Evolutionary conservation across 345 rosid species (phyloP), one percentile per base, ranked within the genome.

Genomic region (Bruguiera parviflora): DNA sequence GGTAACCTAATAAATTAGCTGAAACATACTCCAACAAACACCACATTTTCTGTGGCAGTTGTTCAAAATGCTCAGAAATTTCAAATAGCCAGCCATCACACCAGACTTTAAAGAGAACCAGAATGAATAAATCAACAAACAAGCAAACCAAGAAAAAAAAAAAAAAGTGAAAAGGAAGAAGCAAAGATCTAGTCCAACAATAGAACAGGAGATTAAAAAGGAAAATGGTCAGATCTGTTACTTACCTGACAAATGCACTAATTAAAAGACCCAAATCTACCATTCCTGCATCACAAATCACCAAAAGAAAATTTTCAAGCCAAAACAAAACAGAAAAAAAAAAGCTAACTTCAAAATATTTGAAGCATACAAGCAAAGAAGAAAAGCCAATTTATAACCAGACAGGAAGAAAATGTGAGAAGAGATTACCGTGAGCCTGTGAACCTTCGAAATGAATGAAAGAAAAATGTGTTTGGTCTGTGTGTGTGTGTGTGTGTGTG

Each of bases 181-280:
- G 59, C 59, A 24, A 56, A 56, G 59, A 56, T 56, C 29, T 53
- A 27, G 29, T 27, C 13, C 59, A 56, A 22, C 49, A 3, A 56
- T 10, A 33, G 65, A 63, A 7, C 1, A 63, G 4, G 21, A 3
- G 25, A 13, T 22, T 5, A 2, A 7, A 58, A 20, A 58, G 47
- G 27, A 29, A 18, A 28, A 39, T 58, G 15, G 53, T 74, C 80
- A 88, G 96, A 90, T 90, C 94, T 90, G 86, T 24, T 70, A 77
- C 82, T 57, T 75, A 81, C 81, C 84, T 71, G 47, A 64, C 29
- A 66, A 83, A 73, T 52, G 86, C 46, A 78, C 59, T 56, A 58
- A 66, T 64, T 70, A 72, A 52, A 66, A 53, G 71, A 66, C 56
- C 66, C 79, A 78, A 84, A 83, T 77, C 81, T 82, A 79, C 76